phyloP scores from a whole-genome alignment of 148 eudicot genomes.

The Silene conica region DNA sequence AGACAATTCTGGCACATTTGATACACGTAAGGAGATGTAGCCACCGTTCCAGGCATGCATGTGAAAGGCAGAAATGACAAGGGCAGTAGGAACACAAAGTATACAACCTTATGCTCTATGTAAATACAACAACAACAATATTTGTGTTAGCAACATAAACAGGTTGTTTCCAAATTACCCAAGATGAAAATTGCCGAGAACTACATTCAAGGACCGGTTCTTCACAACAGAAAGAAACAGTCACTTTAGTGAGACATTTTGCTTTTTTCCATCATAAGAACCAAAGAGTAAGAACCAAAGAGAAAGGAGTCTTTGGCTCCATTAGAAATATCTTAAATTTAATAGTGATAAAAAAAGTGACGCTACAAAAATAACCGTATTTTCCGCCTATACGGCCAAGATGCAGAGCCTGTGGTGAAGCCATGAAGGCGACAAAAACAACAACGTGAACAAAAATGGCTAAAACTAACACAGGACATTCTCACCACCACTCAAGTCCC shows the following conservation, averaged over 20 bases:
- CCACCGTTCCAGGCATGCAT: background rate
- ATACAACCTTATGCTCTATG: background rate
- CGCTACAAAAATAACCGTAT: background rate
- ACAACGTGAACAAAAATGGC: background rate
- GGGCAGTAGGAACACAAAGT: slow-evolving; percentile 3
- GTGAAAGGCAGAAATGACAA: background rate
- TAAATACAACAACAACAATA: too few relatives aligned
- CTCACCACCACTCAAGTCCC: background rate
- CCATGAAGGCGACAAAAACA: background rate
- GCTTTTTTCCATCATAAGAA: too few relatives aligned
- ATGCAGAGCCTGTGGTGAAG: background rate
- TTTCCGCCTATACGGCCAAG: background rate
- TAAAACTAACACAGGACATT: background rate
- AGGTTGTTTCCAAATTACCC: too few relatives aligned
- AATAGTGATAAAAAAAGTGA: background rate
- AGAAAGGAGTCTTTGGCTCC: too few relatives aligned
- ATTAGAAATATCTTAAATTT: too few relatives aligned
- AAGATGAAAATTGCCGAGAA: too few relatives aligned
- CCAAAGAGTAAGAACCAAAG: too few relatives aligned
- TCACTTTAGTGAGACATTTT: too few relatives aligned
- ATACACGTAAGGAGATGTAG: background rate
- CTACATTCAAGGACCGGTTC: too few relatives aligned
- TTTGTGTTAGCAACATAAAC: too few relatives aligned
- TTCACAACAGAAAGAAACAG: too few relatives aligned
- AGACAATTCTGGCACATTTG: background rate